phyloP scores from a whole-genome alignment of 768 basidiomycete genomes.

The Termitomyces sp. region DNA sequence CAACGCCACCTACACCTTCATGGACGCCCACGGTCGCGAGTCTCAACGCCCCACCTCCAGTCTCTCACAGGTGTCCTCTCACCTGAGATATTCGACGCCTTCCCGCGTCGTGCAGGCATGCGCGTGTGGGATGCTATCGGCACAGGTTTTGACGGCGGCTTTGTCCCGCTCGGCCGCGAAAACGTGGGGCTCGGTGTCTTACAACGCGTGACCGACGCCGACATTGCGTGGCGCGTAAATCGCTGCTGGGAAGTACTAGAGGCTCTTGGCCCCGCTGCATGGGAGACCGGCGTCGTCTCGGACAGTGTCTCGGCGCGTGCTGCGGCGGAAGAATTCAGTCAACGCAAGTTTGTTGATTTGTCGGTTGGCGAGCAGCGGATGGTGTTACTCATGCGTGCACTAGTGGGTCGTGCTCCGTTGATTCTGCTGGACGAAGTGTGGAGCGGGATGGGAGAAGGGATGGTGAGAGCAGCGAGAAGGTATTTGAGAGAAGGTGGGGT shows the following conservation, averaged over 20 bases:
- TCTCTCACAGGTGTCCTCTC: slow-evolving; percentile 73
- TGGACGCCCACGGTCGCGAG: slow-evolving; percentile 50
- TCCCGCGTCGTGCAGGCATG: slow-evolving; percentile 67
- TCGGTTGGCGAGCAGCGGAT: slow-evolving; percentile 73
- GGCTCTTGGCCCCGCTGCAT: slow-evolving; percentile 55
- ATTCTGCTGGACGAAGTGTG: slow-evolving; percentile 90
- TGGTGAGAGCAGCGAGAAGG: slow-evolving; percentile 57
- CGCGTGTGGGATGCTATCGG: slow-evolving; percentile 76
- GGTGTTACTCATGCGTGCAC: slow-evolving; percentile 78
- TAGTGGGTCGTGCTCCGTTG: slow-evolving; percentile 69
- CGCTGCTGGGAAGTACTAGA: slow-evolving; percentile 52
- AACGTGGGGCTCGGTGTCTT: slow-evolving; percentile 44
- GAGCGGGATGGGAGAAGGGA: slow-evolving; percentile 84
- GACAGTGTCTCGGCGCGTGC: background rate
- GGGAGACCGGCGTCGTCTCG: slow-evolving; percentile 21
- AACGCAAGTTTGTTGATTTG: slow-evolving; percentile 54
- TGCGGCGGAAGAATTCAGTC: slow-evolving; percentile 36
- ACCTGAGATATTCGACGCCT: slow-evolving; percentile 89
- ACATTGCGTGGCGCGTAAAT: slow-evolving; percentile 28
- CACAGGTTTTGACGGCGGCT: slow-evolving; percentile 88
- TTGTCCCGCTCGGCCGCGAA: slow-evolving; percentile 41
- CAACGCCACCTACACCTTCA: slow-evolving; percentile 40
- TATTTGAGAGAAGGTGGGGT: slow-evolving; percentile 57
- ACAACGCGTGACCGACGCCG: slow-evolving; percentile 25
- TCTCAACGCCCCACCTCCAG: slow-evolving; percentile 64